Evolutionary conservation across 768 basidiomycete species (phyloP).

Genomic region (Tricholoma furcatifolium): DNA sequence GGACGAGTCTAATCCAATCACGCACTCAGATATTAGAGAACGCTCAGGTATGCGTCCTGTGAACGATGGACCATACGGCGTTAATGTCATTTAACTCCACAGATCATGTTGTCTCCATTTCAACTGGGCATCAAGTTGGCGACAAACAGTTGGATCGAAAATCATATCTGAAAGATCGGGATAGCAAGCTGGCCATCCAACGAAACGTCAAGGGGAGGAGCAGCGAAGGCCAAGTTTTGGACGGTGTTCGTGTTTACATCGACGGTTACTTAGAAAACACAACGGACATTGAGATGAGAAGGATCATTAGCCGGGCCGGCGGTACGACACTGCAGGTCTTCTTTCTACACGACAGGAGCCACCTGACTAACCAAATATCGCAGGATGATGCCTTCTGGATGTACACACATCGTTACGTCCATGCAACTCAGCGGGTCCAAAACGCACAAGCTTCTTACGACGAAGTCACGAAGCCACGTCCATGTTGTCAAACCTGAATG

Average conservation of each 20-base stretch:
- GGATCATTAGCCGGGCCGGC: constrained; percentile 62
- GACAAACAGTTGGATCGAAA: constrained; percentile 41
- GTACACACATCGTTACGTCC: constrained; percentile 81
- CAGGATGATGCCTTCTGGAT: constrained; percentile 56
- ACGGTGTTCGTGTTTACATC: constrained; percentile 61
- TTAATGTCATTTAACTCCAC: not conserved
- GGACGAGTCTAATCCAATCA: constrained; percentile 74
- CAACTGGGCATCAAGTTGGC: constrained; percentile 68
- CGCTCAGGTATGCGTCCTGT: constrained; percentile 49
- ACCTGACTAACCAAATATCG: constrained; percentile 11
- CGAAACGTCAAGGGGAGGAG: constrained; percentile 20
- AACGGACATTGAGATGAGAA: constrained; percentile 80
- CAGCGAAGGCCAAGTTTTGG: constrained; percentile 30
- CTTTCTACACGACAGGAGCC: not conserved
- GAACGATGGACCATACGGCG: not conserved
- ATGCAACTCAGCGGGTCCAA: constrained; percentile 70
- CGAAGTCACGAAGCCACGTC: constrained; percentile 44
- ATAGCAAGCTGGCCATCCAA: constrained; percentile 41
- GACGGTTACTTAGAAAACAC: constrained; percentile 68
- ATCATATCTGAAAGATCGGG: constrained; percentile 41
- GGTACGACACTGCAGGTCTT: constrained; percentile 60
- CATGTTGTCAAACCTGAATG: constrained; percentile 77
- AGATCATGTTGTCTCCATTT: constrained; percentile 62
- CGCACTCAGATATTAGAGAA: constrained; percentile 62
- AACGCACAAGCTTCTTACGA: constrained; percentile 59